phyloP scores from a whole-genome alignment of 2,329 filamentous ascomycete species.

The Trichoderma sp. region DNA sequence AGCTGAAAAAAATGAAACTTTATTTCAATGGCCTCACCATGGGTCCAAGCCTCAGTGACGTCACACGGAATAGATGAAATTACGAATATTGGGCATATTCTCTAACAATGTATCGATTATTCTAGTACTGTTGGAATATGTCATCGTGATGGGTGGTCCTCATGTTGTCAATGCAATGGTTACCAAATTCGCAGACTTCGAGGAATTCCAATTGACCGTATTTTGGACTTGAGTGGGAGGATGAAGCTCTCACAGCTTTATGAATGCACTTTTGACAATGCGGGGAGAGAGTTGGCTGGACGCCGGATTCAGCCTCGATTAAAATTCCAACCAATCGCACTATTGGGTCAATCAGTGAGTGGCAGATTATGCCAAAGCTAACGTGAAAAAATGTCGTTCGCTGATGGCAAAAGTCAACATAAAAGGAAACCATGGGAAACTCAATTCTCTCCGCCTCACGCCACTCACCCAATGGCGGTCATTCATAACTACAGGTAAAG shows the following conservation, averaged over 20 bases:
- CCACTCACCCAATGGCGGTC: not conserved
- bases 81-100: not conserved
- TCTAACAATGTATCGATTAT: not conserved
- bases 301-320: not conserved
- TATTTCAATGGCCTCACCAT: not conserved
- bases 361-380: not conserved
- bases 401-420: not conserved
- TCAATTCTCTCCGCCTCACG: not conserved
- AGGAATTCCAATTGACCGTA: accelerated
- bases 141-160: not conserved
- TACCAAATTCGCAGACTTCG: not conserved
- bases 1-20: slow-evolving; percentile 8
- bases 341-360: not conserved
- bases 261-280: not conserved
- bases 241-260: not conserved
- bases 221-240: not conserved
- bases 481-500: not conserved
- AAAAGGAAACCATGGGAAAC: not conserved
- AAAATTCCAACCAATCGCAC: not conserved
- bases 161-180: not conserved
- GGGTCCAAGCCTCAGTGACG: slow-evolving; percentile 15
- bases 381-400: not conserved
- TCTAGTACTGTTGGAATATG: not conserved
- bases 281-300: not conserved
- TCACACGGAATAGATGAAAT: not conserved